These are phyloP conservation scores for Taiwanofungus camphoratus DNA, from an alignment of 1,284 basidiomycete genomes.

Conservation along the genomic window DNA sequence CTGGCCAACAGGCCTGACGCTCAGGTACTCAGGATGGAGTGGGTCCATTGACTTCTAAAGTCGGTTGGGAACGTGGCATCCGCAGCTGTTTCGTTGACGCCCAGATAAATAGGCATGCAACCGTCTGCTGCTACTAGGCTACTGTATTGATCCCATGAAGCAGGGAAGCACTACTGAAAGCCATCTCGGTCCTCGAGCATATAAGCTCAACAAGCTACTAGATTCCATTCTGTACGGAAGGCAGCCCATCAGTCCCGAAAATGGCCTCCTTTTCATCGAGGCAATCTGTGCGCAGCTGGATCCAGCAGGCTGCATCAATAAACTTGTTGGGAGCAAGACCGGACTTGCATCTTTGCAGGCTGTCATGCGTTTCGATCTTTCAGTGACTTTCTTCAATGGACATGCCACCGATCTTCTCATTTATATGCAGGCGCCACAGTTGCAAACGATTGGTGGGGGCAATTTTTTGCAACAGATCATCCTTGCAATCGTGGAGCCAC, in stretches of 20 bases:
- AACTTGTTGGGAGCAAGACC: slow-evolving; percentile 32
- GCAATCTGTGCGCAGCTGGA: slow-evolving; percentile 39
- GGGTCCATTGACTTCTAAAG: no score
- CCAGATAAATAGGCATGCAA: no score
- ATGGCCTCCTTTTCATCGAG: slow-evolving; percentile 37
- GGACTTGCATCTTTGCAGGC: slow-evolving; percentile 39
- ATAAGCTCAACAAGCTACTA: slow-evolving; percentile 22
- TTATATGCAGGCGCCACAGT: slow-evolving; percentile 36
- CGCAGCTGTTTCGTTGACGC: no score
- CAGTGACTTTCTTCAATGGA: slow-evolving; percentile 40
- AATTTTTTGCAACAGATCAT: slow-evolving; percentile 37
- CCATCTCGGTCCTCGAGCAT: slow-evolving; percentile 1
- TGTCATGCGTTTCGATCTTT: slow-evolving; percentile 40
- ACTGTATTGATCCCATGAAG: no score
- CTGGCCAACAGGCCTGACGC: no score
- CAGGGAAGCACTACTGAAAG: no score
- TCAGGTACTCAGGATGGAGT: no score
- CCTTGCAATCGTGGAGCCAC: slow-evolving; percentile 41
- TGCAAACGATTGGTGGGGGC: slow-evolving; percentile 37
- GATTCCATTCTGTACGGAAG: slow-evolving; percentile 19
- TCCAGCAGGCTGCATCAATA: slow-evolving; percentile 33
- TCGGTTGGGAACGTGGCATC: no score
- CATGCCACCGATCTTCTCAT: slow-evolving; percentile 32
- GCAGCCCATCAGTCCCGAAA: slow-evolving; percentile 16
- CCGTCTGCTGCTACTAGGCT: no score